phyloP scores from a whole-genome alignment of 495 filamentous ascomycete species.

The Podospora pseudopauciseta region DNA sequence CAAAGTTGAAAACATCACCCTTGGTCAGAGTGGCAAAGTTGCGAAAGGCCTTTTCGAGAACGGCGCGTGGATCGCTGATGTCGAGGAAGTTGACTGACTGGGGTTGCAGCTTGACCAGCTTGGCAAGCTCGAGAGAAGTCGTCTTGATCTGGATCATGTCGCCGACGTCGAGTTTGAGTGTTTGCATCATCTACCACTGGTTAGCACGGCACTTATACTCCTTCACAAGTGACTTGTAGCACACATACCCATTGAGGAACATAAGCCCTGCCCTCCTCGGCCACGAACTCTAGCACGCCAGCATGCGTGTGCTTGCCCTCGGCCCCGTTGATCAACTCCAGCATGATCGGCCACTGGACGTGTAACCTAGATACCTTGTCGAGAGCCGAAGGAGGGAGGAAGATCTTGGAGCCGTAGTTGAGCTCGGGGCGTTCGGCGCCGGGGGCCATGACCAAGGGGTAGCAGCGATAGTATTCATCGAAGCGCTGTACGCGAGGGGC shows the following conservation, averaged over 20 bases:
- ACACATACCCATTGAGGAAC: conserved; percentile 83
- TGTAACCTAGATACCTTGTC: conserved; percentile 95
- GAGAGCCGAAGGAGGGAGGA: conserved; percentile 89
- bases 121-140: conserved; percentile 76
- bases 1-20: conserved; percentile 89
- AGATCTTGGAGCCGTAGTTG: conserved; percentile 95
- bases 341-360: conserved; percentile 95
- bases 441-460: conserved; percentile 91
- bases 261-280: conserved; percentile 95
- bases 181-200: conserved; percentile 79
- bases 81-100: conserved; percentile 90
- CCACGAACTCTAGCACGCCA: conserved; percentile 94
- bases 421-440: conserved; percentile 83
- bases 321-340: conserved; percentile 87
- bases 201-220: conserved; percentile 5
- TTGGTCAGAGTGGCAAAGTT: conserved; percentile 91
- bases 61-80: conserved; percentile 96
- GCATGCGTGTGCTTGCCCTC: conserved; percentile 78
- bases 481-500: conserved; percentile 56
- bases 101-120: conserved; percentile 92
- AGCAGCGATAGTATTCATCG: conserved; percentile 96
- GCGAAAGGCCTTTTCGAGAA: conserved; percentile 90
- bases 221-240: neutral
- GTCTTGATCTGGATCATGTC: conserved; percentile 93
- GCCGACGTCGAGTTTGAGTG: conserved; percentile 78